phyloP scores from a whole-genome alignment of 352 stramenopile species.

The Phytophthora meadii region DNA sequence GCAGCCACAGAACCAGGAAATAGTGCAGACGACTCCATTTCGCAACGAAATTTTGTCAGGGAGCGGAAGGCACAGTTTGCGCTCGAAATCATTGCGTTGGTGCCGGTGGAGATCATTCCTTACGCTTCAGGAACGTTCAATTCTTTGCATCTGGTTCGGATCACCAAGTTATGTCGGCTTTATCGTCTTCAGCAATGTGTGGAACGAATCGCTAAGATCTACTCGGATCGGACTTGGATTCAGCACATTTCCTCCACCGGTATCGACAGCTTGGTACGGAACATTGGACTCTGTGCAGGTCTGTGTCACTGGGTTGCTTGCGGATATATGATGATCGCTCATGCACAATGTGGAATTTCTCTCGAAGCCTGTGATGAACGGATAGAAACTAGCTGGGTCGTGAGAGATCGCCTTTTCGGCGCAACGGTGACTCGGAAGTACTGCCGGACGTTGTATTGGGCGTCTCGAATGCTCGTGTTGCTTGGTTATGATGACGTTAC shows the following conservation, averaged over 20 bases:
- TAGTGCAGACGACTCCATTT: conserved; percentile 4
- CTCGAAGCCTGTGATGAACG: conserved; percentile 52
- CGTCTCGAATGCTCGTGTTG: conserved; percentile 61
- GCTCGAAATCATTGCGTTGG: conserved; percentile 57
- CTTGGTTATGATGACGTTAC: conserved; percentile 74
- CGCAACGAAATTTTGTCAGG: neutral
- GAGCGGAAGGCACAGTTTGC: conserved; percentile 47
- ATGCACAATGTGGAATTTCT: conserved; percentile 60
- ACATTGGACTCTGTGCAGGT: conserved; percentile 41
- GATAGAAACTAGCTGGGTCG: conserved; percentile 66
- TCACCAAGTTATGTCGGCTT: conserved; percentile 69
- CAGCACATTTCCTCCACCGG: conserved; percentile 66
- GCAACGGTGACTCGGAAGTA: conserved; percentile 58
- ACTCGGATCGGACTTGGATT: conserved; percentile 52
- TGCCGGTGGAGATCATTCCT: conserved; percentile 63
- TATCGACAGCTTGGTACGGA: conserved; percentile 55
- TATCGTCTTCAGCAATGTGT: conserved; percentile 53
- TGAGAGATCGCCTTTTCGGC: conserved; percentile 57
- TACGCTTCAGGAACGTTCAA: conserved; percentile 52
- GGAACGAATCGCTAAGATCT: conserved; percentile 52
- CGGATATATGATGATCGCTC: conserved; percentile 75
- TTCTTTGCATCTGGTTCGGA: conserved; percentile 58
- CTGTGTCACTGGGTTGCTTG: conserved; percentile 69
- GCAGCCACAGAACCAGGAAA: neutral
- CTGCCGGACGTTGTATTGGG: conserved; percentile 65